Conservation (phyloP, 805 yeast genomes). For the Kodamaea neixiangensis region DNA sequence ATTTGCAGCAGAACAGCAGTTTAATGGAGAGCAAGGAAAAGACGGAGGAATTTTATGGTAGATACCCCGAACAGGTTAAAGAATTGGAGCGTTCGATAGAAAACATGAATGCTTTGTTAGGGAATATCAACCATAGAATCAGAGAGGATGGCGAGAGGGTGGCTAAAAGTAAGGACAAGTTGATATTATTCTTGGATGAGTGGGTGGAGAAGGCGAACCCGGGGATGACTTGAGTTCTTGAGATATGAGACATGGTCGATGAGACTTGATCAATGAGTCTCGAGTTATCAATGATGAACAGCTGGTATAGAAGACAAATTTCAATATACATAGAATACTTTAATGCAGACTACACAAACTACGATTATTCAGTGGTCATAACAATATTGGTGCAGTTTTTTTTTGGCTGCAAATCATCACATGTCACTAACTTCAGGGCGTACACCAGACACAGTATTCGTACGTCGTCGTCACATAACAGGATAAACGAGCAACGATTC, state of each 20-base stretch:
- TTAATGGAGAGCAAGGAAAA: not conserved
- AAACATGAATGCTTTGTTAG: slow-evolving; percentile 20
- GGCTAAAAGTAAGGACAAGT: slow-evolving; percentile 17
- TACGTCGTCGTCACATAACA: not conserved
- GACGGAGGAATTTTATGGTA: not conserved
- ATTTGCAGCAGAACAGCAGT: not conserved
- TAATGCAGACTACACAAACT: not conserved
- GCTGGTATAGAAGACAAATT: too few relatives aligned
- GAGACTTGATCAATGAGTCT: too few relatives aligned
- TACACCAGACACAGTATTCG: not conserved
- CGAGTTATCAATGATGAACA: too few relatives aligned
- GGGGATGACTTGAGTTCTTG: not conserved
- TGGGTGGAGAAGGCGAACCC: slow-evolving; percentile 23
- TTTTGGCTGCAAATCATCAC: not conserved
- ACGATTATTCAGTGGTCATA: too few relatives aligned
- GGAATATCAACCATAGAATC: slow-evolving; percentile 36
- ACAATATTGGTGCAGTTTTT: too few relatives aligned
- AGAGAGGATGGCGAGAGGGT: slow-evolving; percentile 34
- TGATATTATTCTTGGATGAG: slow-evolving; percentile 26
- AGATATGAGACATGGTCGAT: too few relatives aligned
- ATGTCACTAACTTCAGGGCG: not conserved
- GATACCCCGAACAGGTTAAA: slow-evolving; percentile 7
- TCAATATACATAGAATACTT: not conserved
- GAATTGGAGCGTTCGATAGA: slow-evolving; percentile 9
- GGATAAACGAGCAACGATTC: too few relatives aligned